Evolutionary conservation across 2,329 filamentous ascomycete species (phyloP), one percentile per base, ranked within the genome.

Genomic region (Hypocrella siamensis): DNA sequence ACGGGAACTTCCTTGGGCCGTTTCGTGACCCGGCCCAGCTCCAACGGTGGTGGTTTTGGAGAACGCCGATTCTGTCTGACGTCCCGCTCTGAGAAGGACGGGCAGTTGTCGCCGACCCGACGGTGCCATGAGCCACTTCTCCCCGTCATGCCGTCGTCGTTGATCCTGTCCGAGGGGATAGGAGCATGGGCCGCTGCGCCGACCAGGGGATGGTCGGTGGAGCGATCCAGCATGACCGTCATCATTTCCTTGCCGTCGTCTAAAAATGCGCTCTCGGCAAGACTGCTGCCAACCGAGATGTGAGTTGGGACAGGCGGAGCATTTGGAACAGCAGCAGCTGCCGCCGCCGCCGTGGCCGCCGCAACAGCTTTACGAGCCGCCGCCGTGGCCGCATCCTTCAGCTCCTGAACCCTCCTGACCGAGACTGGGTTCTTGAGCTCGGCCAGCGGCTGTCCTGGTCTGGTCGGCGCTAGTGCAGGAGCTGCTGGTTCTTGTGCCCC

Each of bases 31-130:
- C 48, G 52, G 27, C 57, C 56, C 19, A 78, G 52, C 18, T 64
- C 51, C 15, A 78, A 51, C 3, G 71, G 70, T 12, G 63, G 57
- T 2, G 73, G 73, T 6, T 68, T 69, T 10, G 66, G 60, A 49
- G 65, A 63, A 41, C 66, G 69, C 35, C 67, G 60, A 15, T 57
- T 57, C 25, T 55, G 57, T 5, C 45, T 48, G 33, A 52, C 51
- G 42, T 58, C 60, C 35, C 70, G 60, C 22, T 59, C 58, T 2
- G 73, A 74, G 42, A 78, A 78, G 2, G 66, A 63, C 16, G 67
- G 68, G 33, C 65, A 65, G 16, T 65, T 55, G 28, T 76, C 67
- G 17, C 73, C 73, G 30, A 76, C 53, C 3, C 71, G 66, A 22
- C 56, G 60, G 45, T 76, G 68, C 61, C 70, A 75, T 22, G 40